Base-by-base conservation (phyloP, 306 rosid species). In the Prosopis cineraria region DNA sequence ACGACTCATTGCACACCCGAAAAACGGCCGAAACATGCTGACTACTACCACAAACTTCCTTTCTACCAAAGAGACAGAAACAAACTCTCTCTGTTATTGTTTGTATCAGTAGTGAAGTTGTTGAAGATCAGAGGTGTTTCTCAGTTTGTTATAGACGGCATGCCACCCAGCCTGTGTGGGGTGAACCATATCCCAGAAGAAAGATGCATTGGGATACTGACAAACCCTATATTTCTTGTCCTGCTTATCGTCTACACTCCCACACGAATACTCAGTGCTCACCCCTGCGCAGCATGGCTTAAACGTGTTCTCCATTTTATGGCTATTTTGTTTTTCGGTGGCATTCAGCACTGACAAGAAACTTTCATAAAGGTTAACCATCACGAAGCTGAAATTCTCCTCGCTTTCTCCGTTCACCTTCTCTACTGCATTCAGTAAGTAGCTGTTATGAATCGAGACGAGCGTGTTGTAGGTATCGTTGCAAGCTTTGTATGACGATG, bases 101-200 rank as follows among this genome's bases (percentile, higher is more conserved):
- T 34, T 9, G 11, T 34, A n/a, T 76, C 77, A 84, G 63, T 80
- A 81, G 69, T 37, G 76, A 81, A 85, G 75, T 2, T 62, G 84
- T 63, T 73, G 76, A 76, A 85, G 78, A 62, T 70, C 41, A 19
- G 74, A 76, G 72, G 45, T 72, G 66, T 64, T 63, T 79, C 76
- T 12, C 30, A 85, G 69, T 55, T 69, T 72, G 58, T 77, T 77
- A 80, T 81, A 89, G 14, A 95, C 93, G 17, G 95, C 96, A 5
- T 69, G 81, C 98, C 98, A 95, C 2, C 97, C 98, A 34, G 89
- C 89, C 36, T 95, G 84, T 1, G 98, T 84, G 1, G 98, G 98
- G 63, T 95, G 98, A 56, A 78, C 90, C 29, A 29, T 7, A 73
- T 95, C 98, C 98, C 98, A 95, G 73, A 95, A 95, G 89, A 95